phyloP scores from a whole-genome alignment of 2,329 filamentous ascomycete genomes.

The Chlorencoelia australis region DNA sequence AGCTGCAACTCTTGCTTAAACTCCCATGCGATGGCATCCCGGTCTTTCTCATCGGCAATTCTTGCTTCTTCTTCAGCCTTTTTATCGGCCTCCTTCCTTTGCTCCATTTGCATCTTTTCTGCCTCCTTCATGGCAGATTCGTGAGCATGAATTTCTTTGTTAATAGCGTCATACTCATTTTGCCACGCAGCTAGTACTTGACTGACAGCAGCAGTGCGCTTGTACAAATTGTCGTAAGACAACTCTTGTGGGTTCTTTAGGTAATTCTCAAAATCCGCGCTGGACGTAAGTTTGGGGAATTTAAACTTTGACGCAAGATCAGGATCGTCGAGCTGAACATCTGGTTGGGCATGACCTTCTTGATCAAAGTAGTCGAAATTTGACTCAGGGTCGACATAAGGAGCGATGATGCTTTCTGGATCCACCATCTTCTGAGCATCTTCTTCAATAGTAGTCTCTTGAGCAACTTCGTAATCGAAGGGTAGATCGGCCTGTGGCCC shows the following conservation, averaged over 20 bases:
- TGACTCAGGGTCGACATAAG: conserved; percentile 12
- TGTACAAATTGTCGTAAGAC: conserved; percentile 20
- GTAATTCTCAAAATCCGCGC: conserved; percentile 19
- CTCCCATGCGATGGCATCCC: conserved; percentile 3
- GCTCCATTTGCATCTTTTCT: conserved; percentile 7
- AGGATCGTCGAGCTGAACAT: conserved; percentile 5
- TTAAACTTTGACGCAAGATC: conserved; percentile 6
- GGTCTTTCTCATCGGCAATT: conserved; percentile 8
- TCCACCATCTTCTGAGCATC: neutral
- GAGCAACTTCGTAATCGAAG: conserved; percentile 6
- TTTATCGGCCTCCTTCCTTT: conserved; percentile 15
- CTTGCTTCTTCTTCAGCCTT: conserved; percentile 11
- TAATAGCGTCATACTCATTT: conserved; percentile 20
- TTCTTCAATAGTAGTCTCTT: conserved; percentile 7
- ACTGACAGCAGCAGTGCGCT: conserved; percentile 12
- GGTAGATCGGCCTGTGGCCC: conserved; percentile 4
- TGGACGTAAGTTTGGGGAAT: conserved; percentile 19
- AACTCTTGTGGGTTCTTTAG: conserved; percentile 17
- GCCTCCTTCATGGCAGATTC: conserved; percentile 16
- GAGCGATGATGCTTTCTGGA: conserved; percentile 5
- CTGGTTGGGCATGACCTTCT: conserved; percentile 10
- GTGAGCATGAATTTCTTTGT: conserved; percentile 18
- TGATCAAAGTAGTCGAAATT: conserved; percentile 19
- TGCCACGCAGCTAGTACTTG: conserved; percentile 16
- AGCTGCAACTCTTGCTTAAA: conserved; percentile 3